Base-by-base conservation (phyloP, 2,329 filamentous ascomycete genomes). In the Xylaria sp. region DNA sequence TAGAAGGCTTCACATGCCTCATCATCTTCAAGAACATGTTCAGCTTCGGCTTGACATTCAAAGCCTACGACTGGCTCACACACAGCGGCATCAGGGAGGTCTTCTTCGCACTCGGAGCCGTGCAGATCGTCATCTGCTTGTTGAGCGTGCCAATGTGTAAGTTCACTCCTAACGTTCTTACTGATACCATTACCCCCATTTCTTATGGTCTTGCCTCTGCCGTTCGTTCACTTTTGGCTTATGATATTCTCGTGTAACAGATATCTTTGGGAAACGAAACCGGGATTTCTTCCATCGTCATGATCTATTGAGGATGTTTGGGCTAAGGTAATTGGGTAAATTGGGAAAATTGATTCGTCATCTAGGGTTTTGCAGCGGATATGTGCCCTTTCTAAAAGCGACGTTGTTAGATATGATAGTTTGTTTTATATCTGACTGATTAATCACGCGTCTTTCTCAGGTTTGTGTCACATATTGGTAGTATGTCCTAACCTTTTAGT, bases 21-120 rank as follows among this genome's bases (percentile, higher is more conserved):
- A 86, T 97, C 70, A 90, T 97, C 61, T 97, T 97, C 84, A 97
- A 97, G 81, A 97, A 97, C 79, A 86, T 97, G 69, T 97, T 97
- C 81, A 92, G 90, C 69, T 97, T 96, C 74, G 88, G 89, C 6
- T 82, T 97, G 63, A 97, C 94, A 0, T 96, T 90, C 77, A 91
- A 88, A 72, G 93, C 93, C 0, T 97, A 93, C 74, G 84, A 94
- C 64, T 97, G 95, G 94, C 84, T 97, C 29, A 84, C 91, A 10
- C 71, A 81, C 0, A 88, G 88, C 1, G 87, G 90, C n/a, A 86
- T 88, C 66, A 84, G 85, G 53, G 77, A 79, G 5, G 82, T 81
- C 0, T 95, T 97, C 79, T 85, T 91, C 61, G 85, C 87, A 22
- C 86, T 97, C 53, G 90, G 88, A 1, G 91, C 88, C 39, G 88